Base-by-base conservation (phyloP, 257 asterid genomes). In the Anisodus acutangulus region DNA sequence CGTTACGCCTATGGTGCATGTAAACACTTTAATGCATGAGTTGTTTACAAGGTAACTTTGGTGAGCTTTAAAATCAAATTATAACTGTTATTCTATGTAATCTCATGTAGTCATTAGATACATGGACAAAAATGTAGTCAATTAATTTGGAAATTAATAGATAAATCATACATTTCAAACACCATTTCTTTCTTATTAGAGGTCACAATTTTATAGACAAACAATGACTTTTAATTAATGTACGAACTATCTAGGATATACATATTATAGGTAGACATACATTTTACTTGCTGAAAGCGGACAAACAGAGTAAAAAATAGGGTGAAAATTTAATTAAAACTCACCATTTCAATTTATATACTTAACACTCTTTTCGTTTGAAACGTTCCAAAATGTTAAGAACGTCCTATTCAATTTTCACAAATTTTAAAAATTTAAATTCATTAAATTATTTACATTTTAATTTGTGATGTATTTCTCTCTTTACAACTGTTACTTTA, bases 61-160 rank as follows among this genome's bases (percentile, higher is more conserved):
- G 9, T 22, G 37, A 81, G 5, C 41, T 19, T n/a, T 81, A 49
- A 81, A 16, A 12, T 60, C 41, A 67, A 81, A 81, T 81, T 51
- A 35, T 81, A 81, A 63, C 78, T 4, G 84, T 51, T 45, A 39
- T n/a, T 9, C 5, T 57, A 41, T 2, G 63, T 26, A 13, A 51
- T 76, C 47, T 51, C 63, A 13, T 51, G 62, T 12, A 51, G 13
- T 51, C 22, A 76, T 51, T 76, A 13, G 81, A 26, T 76, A 76
- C 81, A 51, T 26, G 81, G 63, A 76, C 39, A 76, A 13, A 51
- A 3, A 15, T 22, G 12, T 12, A 35, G 45, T 11, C n/a, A 66
- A 31, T 66, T 3, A 22, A 51, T 51, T 76, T 76, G 45, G 8
- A 76, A 76, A 76, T 74, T 76, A 76, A 76, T 76, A 76, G 63